Base-by-base conservation (phyloP, 1,284 basidiomycete species). In the Fomes fomentarius region DNA sequence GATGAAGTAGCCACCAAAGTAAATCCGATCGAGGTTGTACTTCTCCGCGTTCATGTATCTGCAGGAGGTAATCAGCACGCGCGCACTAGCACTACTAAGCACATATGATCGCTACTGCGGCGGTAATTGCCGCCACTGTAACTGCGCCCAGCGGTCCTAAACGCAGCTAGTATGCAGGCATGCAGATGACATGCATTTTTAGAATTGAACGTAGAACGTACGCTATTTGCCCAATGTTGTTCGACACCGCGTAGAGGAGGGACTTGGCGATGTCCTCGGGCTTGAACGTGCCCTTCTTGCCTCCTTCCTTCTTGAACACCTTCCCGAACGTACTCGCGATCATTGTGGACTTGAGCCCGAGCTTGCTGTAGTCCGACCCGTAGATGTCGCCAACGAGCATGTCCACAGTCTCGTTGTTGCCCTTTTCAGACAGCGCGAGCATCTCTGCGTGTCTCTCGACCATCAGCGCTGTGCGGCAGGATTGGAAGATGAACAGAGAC, bases 31-130 rank as follows among this genome's bases (percentile, higher is more conserved):
- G 54, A 99, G 75, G 59, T 94, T 91, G 72, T 98, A 98, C 79
- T 99, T 98, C 73, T 99, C 97, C 44, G 97, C 97, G 69, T 99
- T 99, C 96, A 99, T 98, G 75, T 96, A 98, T 55, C 94, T 96
- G 71, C 46, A 26, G 30, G n/a, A n/a, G n/a, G 25, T 50, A 38
- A 46, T 45, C 31, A 35, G n/a, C n/a, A 33, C 44, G 25, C 39
- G 31, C 24, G 17, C 14, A 15, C 12, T 4, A 25, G 40, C 17
- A 25, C 17, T 22, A 33, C 15, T n/a, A 26, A n/a, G n/a, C n/a
- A n/a, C n/a, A n/a, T n/a, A n/a, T n/a, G n/a, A n/a, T n/a, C n/a
- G n/a, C n/a, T n/a, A n/a, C n/a, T n/a, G n/a, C n/a, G n/a, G n/a
- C n/a, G n/a, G n/a, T n/a, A n/a, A n/a, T n/a, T n/a, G n/a, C n/a